Percentiles rank a stretch among this genome's conserved stretches.
phyloP scores from a whole-genome alignment of 139 green algal genomes.

The Eudorina sp. region DNA sequence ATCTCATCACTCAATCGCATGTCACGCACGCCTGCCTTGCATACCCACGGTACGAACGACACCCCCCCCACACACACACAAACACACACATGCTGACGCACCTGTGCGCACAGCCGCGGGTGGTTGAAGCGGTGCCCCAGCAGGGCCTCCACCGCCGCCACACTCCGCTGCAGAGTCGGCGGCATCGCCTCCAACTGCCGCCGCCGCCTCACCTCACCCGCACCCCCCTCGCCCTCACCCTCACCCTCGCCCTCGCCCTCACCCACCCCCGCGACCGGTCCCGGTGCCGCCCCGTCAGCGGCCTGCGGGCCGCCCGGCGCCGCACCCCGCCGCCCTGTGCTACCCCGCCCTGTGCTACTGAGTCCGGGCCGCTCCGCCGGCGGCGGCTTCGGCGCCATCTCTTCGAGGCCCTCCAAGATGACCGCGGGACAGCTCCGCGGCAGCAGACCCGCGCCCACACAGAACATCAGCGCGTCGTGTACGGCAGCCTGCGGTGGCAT shows the following conservation, averaged over 20 bases:
- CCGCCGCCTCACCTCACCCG: background rate
- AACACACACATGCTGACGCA: background rate
- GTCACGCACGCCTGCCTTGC: too few relatives aligned
- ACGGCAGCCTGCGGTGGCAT: background rate
- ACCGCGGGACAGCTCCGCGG: background rate
- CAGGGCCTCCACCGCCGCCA: constrained; percentile 10
- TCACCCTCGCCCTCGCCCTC: too few relatives aligned
- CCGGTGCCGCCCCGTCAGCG: too few relatives aligned
- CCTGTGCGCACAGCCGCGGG: constrained; percentile 20
- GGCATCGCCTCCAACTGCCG: background rate
- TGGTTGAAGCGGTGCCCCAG: constrained; percentile 11
- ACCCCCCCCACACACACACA: too few relatives aligned
- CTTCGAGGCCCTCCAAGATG: background rate
- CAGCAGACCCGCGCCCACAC: background rate
- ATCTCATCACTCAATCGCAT: too few relatives aligned
- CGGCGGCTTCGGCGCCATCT: constrained; percentile 8
- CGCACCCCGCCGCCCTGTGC: background rate
- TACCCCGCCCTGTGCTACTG: too few relatives aligned
- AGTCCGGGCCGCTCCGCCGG: too few relatives aligned
- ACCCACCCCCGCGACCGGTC: too few relatives aligned
- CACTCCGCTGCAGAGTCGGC: background rate
- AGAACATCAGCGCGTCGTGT: background rate
- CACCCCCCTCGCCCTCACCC: too few relatives aligned
- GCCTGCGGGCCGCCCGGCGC: too few relatives aligned
- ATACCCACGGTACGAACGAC: too few relatives aligned